These are phyloP conservation scores for Mortierella polycephala DNA, from an alignment of 371 early-diverging fungal genomes.

Conservation along the genomic window DNA sequence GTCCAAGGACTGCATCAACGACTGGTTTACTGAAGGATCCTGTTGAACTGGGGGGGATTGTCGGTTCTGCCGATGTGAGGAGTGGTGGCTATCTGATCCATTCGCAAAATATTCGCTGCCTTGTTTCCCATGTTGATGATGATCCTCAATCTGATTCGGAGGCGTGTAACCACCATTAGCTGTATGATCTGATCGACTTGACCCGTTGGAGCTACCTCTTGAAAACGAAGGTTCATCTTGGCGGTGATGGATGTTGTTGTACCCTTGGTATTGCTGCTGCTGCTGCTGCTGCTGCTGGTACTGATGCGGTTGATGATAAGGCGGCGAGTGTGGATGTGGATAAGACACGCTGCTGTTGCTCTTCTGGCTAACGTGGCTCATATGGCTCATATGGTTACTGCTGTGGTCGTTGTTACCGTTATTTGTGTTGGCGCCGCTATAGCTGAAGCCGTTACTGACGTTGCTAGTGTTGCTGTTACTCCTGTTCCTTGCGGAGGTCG, in stretches of 20 bases:
- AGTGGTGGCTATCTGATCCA: no score
- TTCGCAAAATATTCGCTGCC: no score
- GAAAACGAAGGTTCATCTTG: conserved; percentile 1
- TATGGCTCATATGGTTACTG: conserved; percentile 11
- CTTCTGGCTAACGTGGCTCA: conserved; percentile 27
- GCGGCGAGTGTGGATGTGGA: conserved; percentile 1
- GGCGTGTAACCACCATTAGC: neutral
- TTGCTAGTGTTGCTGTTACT: conserved; percentile 41
- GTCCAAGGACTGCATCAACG: conserved; percentile 29
- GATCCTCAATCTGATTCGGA: neutral
- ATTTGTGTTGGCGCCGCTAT: no score
- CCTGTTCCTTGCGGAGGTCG: conserved; percentile 14
- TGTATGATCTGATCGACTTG: conserved; percentile 4
- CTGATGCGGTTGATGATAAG: conserved; percentile 11
- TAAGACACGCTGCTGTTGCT: conserved; percentile 21
- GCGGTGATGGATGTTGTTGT: conserved; percentile 1
- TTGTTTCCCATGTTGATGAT: conserved; percentile 12
- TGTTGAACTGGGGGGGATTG: conserved; percentile 12
- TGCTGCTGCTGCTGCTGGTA: conserved; percentile 13
- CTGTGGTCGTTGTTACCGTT: conserved; percentile 2
- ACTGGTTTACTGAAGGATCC: conserved; percentile 9
- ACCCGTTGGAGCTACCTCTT: neutral
- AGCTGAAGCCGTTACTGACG: conserved; percentile 8
- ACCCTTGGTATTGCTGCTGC: conserved; percentile 11
- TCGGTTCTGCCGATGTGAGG: conserved; percentile 10